These are phyloP conservation scores for Aspergillus diversus DNA, from an alignment of 495 filamentous ascomycete species.

Conservation along the genomic window DNA sequence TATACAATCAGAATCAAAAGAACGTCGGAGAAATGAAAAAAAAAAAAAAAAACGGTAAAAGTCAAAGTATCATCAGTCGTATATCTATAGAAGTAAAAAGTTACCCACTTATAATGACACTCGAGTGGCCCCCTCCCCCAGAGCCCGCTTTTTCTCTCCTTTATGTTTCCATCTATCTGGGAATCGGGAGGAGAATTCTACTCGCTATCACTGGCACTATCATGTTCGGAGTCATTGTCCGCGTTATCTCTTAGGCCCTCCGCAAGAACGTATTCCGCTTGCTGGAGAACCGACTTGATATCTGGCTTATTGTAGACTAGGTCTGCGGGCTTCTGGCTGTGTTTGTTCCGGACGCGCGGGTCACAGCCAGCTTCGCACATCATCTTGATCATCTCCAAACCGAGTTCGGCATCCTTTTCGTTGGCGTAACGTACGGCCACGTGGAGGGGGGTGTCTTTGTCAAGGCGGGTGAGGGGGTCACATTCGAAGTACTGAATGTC, in stretches of 20 bases:
- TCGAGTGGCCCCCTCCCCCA: neutral
- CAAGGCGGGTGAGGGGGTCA: constrained; percentile 78
- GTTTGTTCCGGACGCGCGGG: constrained; percentile 57
- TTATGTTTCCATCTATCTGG: neutral
- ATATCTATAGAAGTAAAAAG: constrained; percentile 20
- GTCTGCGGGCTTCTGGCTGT: constrained; percentile 47
- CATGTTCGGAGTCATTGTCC: constrained; percentile 36
- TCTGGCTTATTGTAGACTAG: constrained; percentile 61
- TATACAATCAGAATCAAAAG: neutral
- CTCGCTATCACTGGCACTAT: constrained; percentile 49
- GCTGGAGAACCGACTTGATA: constrained; percentile 68
- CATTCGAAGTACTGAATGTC: constrained; percentile 95
- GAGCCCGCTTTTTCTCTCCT: neutral
- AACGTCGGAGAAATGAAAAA: neutral
- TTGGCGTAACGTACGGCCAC: constrained; percentile 85
- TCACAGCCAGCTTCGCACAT: constrained; percentile 92
- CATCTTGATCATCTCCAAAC: constrained; percentile 76
- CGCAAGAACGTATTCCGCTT: constrained; percentile 71
- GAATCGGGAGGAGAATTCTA: constrained; percentile 19
- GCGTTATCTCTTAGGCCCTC: constrained; percentile 44
- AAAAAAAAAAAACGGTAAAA: neutral
- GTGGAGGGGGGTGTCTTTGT: constrained; percentile 91
- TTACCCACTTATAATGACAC: neutral
- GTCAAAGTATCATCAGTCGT: neutral
- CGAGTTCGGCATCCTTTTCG: constrained; percentile 64